phyloP scores from a whole-genome alignment of 2,329 filamentous ascomycete species.

The Lachnellula subtilissima region DNA sequence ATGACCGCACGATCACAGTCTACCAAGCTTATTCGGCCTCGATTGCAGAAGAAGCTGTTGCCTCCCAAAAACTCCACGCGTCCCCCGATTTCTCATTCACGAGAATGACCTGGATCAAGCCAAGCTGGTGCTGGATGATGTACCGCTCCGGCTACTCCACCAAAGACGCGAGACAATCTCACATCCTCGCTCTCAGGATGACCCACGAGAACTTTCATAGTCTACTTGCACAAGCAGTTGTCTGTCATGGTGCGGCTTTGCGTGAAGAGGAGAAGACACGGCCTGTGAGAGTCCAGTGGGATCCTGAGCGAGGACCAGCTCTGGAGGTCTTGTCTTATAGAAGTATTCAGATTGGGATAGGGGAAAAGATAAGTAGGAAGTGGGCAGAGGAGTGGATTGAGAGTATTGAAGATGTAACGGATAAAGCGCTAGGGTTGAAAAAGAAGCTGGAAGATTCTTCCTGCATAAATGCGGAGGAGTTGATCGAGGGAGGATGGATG shows the following conservation, averaged over 20 bases:
- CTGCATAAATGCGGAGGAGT: constrained; percentile 28
- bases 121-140: constrained; percentile 60
- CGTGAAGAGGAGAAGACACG: constrained; percentile 21
- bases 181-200: constrained; percentile 54
- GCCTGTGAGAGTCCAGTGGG: constrained; percentile 57
- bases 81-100: constrained; percentile 48
- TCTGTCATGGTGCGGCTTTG: constrained; percentile 30
- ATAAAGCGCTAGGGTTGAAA: constrained; percentile 47
- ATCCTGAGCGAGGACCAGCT: constrained; percentile 50
- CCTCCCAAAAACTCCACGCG: constrained; percentile 46
- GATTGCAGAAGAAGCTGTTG: constrained; percentile 50
- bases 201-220: constrained; percentile 44
- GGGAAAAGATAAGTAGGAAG: constrained; percentile 37
- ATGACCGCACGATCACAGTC: constrained; percentile 49
- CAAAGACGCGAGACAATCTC: constrained; percentile 50
- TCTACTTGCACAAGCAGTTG: constrained; percentile 37
- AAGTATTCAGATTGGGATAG: constrained; percentile 60
- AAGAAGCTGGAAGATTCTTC: constrained; percentile 34
- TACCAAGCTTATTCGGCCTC: constrained; percentile 55
- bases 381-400: constrained; percentile 50
- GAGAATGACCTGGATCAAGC: constrained; percentile 64
- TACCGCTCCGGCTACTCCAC: constrained; percentile 54
- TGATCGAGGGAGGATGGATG: constrained; percentile 38
- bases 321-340: constrained; percentile 44
- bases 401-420: constrained; percentile 40